Base-by-base conservation (phyloP, 306 rosid genomes). In the Nissolia schottii region DNA sequence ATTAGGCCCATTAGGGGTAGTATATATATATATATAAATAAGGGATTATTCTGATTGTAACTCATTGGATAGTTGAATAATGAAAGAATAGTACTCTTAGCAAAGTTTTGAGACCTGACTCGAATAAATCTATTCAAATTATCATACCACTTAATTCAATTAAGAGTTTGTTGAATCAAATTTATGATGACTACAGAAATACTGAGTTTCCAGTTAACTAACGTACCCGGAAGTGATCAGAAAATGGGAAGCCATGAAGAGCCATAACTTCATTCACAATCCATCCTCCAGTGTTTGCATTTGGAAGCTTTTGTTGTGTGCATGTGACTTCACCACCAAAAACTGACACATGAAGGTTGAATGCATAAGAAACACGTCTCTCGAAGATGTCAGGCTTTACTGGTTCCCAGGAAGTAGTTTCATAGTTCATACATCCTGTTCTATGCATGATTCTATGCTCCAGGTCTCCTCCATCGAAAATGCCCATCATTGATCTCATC, bases 251-350 rank as follows among this genome's bases (percentile, higher is more conserved):
- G 23, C 84, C 87, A 0, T 87, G 87, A 64, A 90, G 84, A 41
- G 87, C 66, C 96, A 88, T 87, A 54, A 85, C 87, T 67, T 93
- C 98, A 31, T 82, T 68, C 45, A 93, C 71, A 22, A 82, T 77
- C 98, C 96, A 88, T 2, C 91, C 91, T 55, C 61, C 87, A 6
- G 61, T 71, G 58, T 81, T 64, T 41, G 63, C 60, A 45, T 72
- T 72, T 57, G 79, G 80, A 60, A 58, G 16, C 12, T 82, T 93
- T 53, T 84, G 85, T 50, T 93, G 96, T 50, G 86, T 87, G 81
- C 91, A 82, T 51, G 87, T 81, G 55, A 87, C 93, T 48, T 83
- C 95, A 12, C 90, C 88, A 23, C 88, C 89, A 18, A 87, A 88
- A 51, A 70, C 68, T 0, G 97, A 88, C 43, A 79, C 79, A 9